Evolutionary conservation across 176 grass and related monocot genomes (phyloP), one percentile per base, ranked within the genome.

Genomic region (Triticum turgidum): DNA sequence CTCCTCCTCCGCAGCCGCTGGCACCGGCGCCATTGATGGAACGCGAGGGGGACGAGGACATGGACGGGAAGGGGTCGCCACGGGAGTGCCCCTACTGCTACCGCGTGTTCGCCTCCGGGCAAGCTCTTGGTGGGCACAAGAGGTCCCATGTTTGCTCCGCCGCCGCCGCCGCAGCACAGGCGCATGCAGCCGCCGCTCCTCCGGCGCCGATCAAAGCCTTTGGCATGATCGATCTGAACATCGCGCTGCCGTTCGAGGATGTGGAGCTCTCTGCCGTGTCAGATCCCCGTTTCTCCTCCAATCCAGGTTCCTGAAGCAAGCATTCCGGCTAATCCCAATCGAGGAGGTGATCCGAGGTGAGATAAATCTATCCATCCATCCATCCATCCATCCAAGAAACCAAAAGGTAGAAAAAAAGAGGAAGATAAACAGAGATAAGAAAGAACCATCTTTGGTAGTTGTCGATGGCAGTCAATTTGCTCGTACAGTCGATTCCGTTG

Each of bases 61-160:
- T 68, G 35, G 84, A 69, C 74, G 86, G 49, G 47, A 92, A 77
- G 66, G 84, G 25, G 73, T 67, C 14, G 74, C 52, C 44, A 80
- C 91, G 87, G 75, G 77, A 82, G 79, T 91, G 96, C 78, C 83
- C 87, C 78, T 76, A 90, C 82, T 98, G 93, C 91, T 81, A 42
- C 74, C 90, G 90, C 82, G 78, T 84, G 49, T 94, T 98, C 89
- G 1, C 81, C 29, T 94, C 96, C 56, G 93, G 90, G 7, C 96
- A 98, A 62, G 96, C 91, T 11, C 93, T 98, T 0, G 93, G 88
- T 29, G 93, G 88, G 9, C 96, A 96, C 87, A 98, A 87, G 92
- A 62, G 92, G 78, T 84, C 92, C 38, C 90, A 95, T 34, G 81
- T 88, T 27, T 69, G 85, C 37, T 63, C 88, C 61, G 61, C 80